A percentile compares a stretch with the other conserved stretches of the same genome.
Evolutionary conservation across 2,329 filamentous ascomycete species (phyloP).

Genomic region (Paraphaeosphaeria minitans): DNA sequence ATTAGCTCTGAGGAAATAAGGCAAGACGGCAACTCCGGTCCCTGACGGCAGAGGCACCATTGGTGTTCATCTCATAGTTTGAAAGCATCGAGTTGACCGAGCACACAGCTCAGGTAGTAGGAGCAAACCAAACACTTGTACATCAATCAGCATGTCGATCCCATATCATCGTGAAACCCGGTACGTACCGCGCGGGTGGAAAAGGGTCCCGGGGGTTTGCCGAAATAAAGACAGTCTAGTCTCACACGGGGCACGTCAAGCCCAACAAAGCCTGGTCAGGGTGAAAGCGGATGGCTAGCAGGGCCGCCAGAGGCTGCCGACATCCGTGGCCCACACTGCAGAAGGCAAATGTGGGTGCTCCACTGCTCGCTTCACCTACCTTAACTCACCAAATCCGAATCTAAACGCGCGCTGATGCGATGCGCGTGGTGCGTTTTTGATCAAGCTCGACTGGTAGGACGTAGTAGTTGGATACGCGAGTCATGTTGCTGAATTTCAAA

Average conservation of each 20-base stretch:
- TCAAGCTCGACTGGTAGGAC: too few relatives aligned
- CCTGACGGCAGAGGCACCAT: neutral
- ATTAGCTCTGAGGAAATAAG: neutral
- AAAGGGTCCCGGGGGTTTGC: neutral
- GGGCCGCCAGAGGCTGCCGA: too few relatives aligned
- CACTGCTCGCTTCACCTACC: too few relatives aligned
- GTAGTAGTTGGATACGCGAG: too few relatives aligned
- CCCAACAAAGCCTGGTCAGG: neutral
- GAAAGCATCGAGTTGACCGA: neutral
- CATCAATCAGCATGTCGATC: conserved; percentile 5
- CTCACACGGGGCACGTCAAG: neutral
- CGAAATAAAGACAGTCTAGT: neutral
- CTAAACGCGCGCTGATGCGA: too few relatives aligned
- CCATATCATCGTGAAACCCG: neutral
- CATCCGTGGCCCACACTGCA: too few relatives aligned
- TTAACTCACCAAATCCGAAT: too few relatives aligned
- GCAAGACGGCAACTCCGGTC: conserved; percentile 4
- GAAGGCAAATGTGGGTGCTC: too few relatives aligned
- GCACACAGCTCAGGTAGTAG: neutral
- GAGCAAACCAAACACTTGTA: neutral
- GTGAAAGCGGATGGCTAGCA: neutral
- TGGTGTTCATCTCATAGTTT: neutral
- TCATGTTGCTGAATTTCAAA: too few relatives aligned
- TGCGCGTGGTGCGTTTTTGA: too few relatives aligned
- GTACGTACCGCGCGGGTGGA: conserved; percentile 3